Evolutionary conservation across 2,329 filamentous ascomycete genomes (phyloP), one percentile per base, ranked within the genome.

Genomic region (Lecanicillium sp.): DNA sequence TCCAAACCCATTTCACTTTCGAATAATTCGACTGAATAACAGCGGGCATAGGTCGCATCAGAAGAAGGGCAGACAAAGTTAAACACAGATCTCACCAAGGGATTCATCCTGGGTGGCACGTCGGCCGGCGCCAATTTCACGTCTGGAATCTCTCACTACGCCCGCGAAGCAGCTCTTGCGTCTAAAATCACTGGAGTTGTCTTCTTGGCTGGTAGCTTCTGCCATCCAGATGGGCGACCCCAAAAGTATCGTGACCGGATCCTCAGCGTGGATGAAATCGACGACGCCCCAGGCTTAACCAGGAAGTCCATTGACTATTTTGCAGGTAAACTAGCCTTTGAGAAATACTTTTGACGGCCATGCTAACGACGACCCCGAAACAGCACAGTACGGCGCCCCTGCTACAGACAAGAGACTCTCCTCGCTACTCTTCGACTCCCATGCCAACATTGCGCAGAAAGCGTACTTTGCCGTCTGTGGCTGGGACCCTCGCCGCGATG

Each of bases 101-200:
- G 69, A 8, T 68, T 74, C 44, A 57, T 73, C n/a, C 49, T 74
- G 0, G 67, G 69, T 8, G 71, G 71, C 14, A 67, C 62, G 5
- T 70, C 65, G 2, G 69, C 69, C 1, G 71, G 70, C 4, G 71
- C 65, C n/a, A 73, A 72, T 47, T 62, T 74, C 40, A 60, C 68
- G 0, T 63, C 64, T 0, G 65, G 65, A 1, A 57, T 73, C 1
- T 58, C 66, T 1, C 62, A 71, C 37, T 45, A 64, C 0, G 59
- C 64, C 5, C 58, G 61, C 1, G 44, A 50, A 3, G 59, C 62
- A 27, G 53, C 54, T 1, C 50, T 69, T 5, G 44, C 50, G 0
- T 65, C 66, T 1, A 56, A 55, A 0, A 49, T 74, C 9, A 72
- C 68, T 0, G 69, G 68, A 0, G 49, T 64, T 10, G 62, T 66